phyloP scores from a whole-genome alignment of 148 eudicot species.

The Silene uniflora region DNA sequence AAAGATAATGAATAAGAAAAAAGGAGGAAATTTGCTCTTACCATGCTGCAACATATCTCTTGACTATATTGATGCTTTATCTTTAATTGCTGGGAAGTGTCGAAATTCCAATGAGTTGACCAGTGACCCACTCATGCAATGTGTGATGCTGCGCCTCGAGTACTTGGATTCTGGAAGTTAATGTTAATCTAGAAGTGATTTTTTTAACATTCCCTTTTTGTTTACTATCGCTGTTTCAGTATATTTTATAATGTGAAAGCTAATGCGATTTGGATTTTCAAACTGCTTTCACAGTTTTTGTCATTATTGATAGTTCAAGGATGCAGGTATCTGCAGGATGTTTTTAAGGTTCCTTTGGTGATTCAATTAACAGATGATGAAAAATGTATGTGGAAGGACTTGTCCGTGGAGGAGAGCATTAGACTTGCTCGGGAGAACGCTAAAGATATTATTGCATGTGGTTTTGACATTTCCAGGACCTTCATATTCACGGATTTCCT shows the following conservation, averaged over 20 bases:
- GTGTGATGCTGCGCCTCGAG: neutral
- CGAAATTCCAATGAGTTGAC: neutral
- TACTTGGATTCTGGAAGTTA: too few species aligned
- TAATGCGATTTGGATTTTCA: neutral
- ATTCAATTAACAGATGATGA: slow-evolving; percentile 96
- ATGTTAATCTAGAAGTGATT: too few species aligned
- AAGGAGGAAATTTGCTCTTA: neutral
- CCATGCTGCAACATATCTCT: neutral
- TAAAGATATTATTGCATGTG: slow-evolving; percentile 97
- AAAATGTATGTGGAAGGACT: slow-evolving; percentile 95
- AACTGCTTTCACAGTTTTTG: slow-evolving; percentile 5
- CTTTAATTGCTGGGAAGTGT: neutral
- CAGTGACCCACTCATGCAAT: neutral
- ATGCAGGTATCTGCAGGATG: slow-evolving; percentile 94
- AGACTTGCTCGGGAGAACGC: slow-evolving; percentile 99
- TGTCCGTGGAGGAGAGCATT: slow-evolving; percentile 83
- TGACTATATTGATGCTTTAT: neutral
- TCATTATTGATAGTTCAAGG: slow-evolving; percentile 25
- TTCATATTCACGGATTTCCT: slow-evolving; percentile 86
- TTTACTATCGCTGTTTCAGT: too few species aligned
- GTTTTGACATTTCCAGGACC: slow-evolving; percentile 82
- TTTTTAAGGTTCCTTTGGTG: slow-evolving; percentile 93
- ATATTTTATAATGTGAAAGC: neutral
- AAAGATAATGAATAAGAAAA: neutral
- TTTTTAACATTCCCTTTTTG: neutral